Conservation (phyloP, 352 stramenopile genomes). For the Saprolegnia diclina region DNA sequence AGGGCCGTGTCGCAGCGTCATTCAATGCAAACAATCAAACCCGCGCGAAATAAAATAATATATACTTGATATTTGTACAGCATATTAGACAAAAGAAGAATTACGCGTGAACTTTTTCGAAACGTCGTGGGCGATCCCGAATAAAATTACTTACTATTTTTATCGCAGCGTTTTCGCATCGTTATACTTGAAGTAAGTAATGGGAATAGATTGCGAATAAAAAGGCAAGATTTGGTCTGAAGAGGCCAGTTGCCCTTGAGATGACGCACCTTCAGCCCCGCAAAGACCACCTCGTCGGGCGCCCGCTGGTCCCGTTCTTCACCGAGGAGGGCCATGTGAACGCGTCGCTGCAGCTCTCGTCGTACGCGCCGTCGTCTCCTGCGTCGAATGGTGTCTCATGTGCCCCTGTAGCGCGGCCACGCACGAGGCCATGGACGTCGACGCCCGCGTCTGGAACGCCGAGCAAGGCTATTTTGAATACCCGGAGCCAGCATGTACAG, state of each 20-base stretch:
- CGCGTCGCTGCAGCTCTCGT: conserved; percentile 41
- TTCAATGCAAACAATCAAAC: no score
- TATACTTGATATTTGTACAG: no score
- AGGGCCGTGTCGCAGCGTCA: no score
- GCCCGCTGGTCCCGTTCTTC: conserved; percentile 71
- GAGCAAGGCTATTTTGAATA: conserved; percentile 82
- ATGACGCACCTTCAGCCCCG: background rate
- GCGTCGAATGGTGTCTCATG: background rate
- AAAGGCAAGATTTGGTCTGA: no score
- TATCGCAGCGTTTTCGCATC: no score
- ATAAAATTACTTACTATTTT: no score
- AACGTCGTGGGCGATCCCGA: no score
- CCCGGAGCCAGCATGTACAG: conserved; percentile 29
- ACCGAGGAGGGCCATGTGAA: conserved; percentile 73
- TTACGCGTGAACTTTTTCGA: no score
- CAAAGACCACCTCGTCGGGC: conserved; percentile 43
- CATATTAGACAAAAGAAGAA: no score
- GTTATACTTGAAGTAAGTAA: no score
- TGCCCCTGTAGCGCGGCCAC: conserved; percentile 7
- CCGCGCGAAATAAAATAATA: no score
- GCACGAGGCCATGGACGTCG: conserved; percentile 59
- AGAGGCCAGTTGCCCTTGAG: background rate
- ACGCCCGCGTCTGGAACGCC: conserved; percentile 80
- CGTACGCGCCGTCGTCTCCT: conserved; percentile 2
- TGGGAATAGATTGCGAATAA: no score